phyloP scores from a whole-genome alignment of 352 stramenopile species.

The Phytophthora parvispora region DNA sequence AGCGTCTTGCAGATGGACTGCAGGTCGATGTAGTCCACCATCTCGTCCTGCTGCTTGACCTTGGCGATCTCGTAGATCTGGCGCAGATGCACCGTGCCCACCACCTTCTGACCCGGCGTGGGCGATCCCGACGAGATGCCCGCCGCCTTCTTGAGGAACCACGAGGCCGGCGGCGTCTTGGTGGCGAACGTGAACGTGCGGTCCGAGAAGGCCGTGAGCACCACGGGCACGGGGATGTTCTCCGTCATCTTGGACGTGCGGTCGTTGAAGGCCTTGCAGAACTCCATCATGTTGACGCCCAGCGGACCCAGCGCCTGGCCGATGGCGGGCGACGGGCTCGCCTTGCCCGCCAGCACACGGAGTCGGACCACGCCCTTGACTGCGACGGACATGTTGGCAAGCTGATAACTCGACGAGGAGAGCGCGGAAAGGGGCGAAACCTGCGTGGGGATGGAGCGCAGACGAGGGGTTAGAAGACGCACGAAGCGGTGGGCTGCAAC shows the following conservation, averaged over 20 bases:
- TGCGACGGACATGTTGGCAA: conserved; percentile 41
- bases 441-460: conserved; percentile 5
- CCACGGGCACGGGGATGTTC: conserved; percentile 94
- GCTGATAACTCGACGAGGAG: conserved; percentile 14
- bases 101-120: conserved; percentile 77
- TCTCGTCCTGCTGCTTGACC: conserved; percentile 97
- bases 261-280: conserved; percentile 99
- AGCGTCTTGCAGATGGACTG: conserved; percentile 94
- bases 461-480: conserved; percentile 15
- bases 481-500: background rate
- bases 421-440: conserved; percentile 6
- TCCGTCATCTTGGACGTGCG: conserved; percentile 93
- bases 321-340: conserved; percentile 89
- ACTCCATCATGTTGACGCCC: conserved; percentile 99
- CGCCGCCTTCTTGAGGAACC: conserved; percentile 94
- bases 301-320: conserved; percentile 96
- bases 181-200: conserved; percentile 98
- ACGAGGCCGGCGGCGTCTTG: conserved; percentile 96
- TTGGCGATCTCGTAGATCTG: conserved; percentile 99
- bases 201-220: conserved; percentile 95
- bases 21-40: conserved; percentile 94
- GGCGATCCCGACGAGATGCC: conserved; percentile 85
- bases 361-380: conserved; percentile 90
- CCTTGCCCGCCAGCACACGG: conserved; percentile 88
- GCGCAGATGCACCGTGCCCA: conserved; percentile 93